These are phyloP conservation scores for Typha latifolia DNA, from an alignment of 176 grass and related monocot genomes.

Conservation along the genomic window DNA sequence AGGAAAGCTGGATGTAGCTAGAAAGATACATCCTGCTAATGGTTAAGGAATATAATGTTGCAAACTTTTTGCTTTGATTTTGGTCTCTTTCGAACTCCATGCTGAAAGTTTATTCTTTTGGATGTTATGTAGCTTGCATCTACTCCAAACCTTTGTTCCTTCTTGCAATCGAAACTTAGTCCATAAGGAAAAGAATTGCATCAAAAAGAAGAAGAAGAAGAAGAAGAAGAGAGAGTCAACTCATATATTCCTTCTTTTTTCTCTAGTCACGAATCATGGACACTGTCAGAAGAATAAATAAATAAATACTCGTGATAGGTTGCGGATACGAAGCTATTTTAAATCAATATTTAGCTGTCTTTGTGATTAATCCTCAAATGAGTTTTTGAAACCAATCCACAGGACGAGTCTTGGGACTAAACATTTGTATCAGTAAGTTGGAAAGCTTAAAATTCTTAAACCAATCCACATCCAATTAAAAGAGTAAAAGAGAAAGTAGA, in stretches of 20 bases:
- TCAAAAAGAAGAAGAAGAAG: not conserved
- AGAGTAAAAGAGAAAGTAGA: not conserved
- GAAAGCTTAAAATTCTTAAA: no score
- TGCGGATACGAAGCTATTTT: no score
- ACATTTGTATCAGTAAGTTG: no score
- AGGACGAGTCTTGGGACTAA: no score
- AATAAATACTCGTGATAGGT: no score
- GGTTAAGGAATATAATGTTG: constrained; percentile 12
- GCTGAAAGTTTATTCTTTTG: not conserved
- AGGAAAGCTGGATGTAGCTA: constrained; percentile 1
- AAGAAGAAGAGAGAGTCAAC: not conserved
- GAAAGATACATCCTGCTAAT: constrained; percentile 8
- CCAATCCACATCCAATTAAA: not conserved
- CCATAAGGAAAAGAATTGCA: not conserved
- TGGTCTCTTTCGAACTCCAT: not conserved
- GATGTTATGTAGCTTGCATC: constrained; percentile 2
- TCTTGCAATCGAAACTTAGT: not conserved
- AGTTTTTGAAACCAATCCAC: no score
- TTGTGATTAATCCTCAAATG: no score
- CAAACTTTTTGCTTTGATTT: not conserved
- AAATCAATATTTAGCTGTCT: no score
- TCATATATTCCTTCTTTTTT: no score
- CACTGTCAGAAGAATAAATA: no score
- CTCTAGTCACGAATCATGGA: no score
- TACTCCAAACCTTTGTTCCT: not conserved